Conservation (phyloP, 495 filamentous ascomycete species). For the Penicillium macrosclerotiorum region DNA sequence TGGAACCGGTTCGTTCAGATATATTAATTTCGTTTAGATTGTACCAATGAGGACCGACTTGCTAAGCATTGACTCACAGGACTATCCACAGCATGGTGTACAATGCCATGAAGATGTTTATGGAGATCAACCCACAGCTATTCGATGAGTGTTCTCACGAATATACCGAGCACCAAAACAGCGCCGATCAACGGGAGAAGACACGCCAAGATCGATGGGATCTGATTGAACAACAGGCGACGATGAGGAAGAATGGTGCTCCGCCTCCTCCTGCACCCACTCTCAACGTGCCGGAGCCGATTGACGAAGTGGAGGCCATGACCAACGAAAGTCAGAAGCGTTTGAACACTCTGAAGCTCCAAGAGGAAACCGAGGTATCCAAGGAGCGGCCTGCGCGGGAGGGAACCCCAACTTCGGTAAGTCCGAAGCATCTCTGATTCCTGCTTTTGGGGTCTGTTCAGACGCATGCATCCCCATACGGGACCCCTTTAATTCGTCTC, state of each 20-base stretch:
- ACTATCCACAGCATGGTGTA: conserved; percentile 99
- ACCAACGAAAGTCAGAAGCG: conserved; percentile 82
- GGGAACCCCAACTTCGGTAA: conserved; percentile 43
- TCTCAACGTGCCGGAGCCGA: conserved; percentile 52
- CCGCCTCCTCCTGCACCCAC: conserved; percentile 34
- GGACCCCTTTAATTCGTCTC: conserved; percentile 8
- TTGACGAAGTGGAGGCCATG: conserved; percentile 70
- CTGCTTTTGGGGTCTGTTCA: conserved; percentile 17
- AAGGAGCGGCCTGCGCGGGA: conserved; percentile 48
- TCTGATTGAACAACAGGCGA: conserved; percentile 74
- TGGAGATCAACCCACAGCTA: conserved; percentile 98
- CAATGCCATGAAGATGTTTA: conserved; percentile 99
- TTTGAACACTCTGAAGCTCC: conserved; percentile 78
- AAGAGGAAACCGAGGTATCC: conserved; percentile 59
- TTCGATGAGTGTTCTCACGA: conserved; percentile 99
- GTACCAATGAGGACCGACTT: too few relatives aligned
- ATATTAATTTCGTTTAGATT: background rate
- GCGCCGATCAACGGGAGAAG: conserved; percentile 72
- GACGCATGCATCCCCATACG: conserved; percentile 17
- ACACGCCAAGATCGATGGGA: conserved; percentile 83
- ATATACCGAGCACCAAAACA: conserved; percentile 95
- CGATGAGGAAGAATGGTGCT: conserved; percentile 57
- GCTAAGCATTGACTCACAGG: conserved; percentile 45
- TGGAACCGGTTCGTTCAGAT: conserved; percentile 81
- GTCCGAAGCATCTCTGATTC: conserved; percentile 30